Base-by-base conservation (phyloP, 1,284 basidiomycete genomes). In the Sanghuangporus weigelae region DNA sequence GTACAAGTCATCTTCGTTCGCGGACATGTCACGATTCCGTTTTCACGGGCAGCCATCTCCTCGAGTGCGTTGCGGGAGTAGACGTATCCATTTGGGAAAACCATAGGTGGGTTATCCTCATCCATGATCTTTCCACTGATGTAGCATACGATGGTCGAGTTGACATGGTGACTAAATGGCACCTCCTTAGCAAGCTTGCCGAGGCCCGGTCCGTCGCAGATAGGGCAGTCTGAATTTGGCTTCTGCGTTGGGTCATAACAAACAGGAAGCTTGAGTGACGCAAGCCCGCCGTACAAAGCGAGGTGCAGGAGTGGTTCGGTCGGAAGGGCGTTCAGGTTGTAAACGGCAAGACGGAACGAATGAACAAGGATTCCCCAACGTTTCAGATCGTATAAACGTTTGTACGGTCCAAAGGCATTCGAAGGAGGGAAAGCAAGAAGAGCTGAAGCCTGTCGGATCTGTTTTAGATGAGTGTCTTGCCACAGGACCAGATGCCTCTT, bases 51-150 rank as follows among this genome's bases (percentile, higher is more conserved):
- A 0, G 93, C 91, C 86, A 96, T 92, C 48, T 93, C 89, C 68
- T 89, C 82, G 62, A 97, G 78, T 1, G 89, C 92, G 91, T 95
- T 68, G 72, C 84, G 82, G 19, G 95, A 96, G 73, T 99, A 99
- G 19, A 98, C 95, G 68, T 91, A 83, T 3, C 96, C 96, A 67
- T 93, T 90, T 0, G 94, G 92, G 71, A 98, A 92, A n/a, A 86
- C 90, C 85, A 95, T 83, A 1, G 93, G 93, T 77, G 88, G 90
- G 71, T 96, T 96, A 72, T 95, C 87, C 67, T 88, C 95, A 70
- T 98, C 90, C 89, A 98, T 97, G 65, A 98, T 93, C 73, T 88
- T 89, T 26, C 96, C 96, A 63, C 83, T 93, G 68, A 97, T 83
- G 50, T 86, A 78, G 73, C 97, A 99, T 11, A 99, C 95, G 63